Conservation (phyloP, 2,329 filamentous ascomycete genomes). For the Claviceps citrina region DNA sequence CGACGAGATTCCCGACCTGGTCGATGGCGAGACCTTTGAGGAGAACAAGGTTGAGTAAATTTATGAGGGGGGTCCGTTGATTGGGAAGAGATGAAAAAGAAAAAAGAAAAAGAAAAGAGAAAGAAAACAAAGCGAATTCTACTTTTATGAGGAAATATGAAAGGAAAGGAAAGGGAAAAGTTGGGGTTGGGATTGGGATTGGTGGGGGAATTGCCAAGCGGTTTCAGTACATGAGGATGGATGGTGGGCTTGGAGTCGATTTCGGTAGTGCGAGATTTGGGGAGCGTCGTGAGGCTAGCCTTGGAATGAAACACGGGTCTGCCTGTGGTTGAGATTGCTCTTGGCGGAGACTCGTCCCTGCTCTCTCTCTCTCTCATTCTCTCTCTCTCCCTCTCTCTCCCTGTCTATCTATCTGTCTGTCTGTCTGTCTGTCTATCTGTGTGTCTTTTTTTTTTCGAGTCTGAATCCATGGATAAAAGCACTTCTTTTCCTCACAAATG, state of each 20-base stretch:
- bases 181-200: background rate
- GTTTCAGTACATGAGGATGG: constrained; percentile 3
- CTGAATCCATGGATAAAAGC: background rate
- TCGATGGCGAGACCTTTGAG: constrained; percentile 97
- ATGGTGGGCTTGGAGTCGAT: background rate
- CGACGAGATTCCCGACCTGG: constrained; percentile 92
- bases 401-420: no score
- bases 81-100: no score
- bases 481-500: background rate
- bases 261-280: constrained; percentile 3
- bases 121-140: background rate
- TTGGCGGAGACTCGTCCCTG: background rate
- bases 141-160: constrained; percentile 5
- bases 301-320: constrained; percentile 1
- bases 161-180: background rate
- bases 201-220: background rate
- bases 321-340: background rate
- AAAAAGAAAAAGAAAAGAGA: no score
- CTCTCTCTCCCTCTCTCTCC: no score
- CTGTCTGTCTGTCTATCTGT: no score
- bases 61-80: no score
- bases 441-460: background rate
- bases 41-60: constrained; percentile 81
- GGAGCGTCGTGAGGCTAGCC: background rate
- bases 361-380: no score